A percentile compares a stretch with the other conserved stretches of the same genome.
phyloP scores from a whole-genome alignment of 2,329 filamentous ascomycete genomes.

The Lachnellula suecica region DNA sequence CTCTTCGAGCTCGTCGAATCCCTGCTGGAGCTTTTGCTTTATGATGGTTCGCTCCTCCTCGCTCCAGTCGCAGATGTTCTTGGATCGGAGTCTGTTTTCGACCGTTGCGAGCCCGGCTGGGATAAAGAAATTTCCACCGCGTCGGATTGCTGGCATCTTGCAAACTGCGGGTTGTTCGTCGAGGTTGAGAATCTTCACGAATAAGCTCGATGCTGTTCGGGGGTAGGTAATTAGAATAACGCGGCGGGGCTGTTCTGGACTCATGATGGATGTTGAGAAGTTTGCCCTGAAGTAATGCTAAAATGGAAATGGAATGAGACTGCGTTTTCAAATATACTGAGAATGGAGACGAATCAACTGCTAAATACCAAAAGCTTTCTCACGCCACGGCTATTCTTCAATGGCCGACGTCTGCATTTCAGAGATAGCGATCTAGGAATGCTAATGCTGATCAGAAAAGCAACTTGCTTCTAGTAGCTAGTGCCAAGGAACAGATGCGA shows the following conservation, averaged over 20 bases:
- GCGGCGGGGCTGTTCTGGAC: neutral
- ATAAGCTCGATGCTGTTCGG: constrained; percentile 33
- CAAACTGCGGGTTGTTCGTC: constrained; percentile 24
- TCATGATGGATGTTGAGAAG: too few relatives aligned
- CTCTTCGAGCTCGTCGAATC: constrained; percentile 29
- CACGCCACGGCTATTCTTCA: neutral
- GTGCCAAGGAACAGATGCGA: too few relatives aligned
- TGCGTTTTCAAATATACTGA: neutral
- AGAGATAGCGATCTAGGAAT: neutral
- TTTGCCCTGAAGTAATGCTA: neutral
- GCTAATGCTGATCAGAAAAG: neutral
- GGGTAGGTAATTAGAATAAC: constrained; percentile 4
- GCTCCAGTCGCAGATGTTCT: constrained; percentile 29
- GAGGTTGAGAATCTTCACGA: constrained; percentile 31
- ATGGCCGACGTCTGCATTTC: neutral
- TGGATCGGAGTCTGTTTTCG: constrained; percentile 2
- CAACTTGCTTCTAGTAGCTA: neutral
- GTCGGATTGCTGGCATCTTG: neutral
- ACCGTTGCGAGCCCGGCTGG: neutral
- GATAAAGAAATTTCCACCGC: constrained; percentile 7
- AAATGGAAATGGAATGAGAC: neutral
- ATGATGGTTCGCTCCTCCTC: constrained; percentile 26
- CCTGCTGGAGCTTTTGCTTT: constrained; percentile 26
- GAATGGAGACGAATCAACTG: neutral
- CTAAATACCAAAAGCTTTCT: neutral